Evolutionary conservation across 257 asterid genomes (phyloP).

Genomic region (Nicotiana noctiflora): DNA sequence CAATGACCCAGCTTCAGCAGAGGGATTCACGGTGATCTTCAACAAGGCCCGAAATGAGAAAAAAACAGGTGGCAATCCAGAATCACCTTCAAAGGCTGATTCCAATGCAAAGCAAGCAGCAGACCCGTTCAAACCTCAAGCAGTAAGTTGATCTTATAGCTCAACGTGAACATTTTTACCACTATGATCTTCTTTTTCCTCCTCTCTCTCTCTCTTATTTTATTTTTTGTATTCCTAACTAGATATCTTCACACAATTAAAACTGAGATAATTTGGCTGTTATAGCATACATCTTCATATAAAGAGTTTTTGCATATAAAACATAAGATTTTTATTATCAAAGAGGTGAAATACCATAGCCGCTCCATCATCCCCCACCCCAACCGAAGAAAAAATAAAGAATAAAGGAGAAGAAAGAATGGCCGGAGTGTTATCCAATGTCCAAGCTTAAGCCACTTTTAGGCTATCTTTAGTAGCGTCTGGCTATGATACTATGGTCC

Average conservation of each 20-base stretch:
- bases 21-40: constrained; percentile 91
- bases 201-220: not conserved
- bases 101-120: constrained; percentile 39
- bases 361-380: not conserved
- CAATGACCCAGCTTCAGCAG: constrained; percentile 96
- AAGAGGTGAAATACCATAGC: not conserved
- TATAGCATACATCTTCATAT: not conserved
- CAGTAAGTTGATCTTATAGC: constrained; percentile 43
- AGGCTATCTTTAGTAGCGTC: not conserved
- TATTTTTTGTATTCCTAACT: not conserved
- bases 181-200: not conserved
- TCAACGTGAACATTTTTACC: not conserved
- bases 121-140: constrained; percentile 66
- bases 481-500: not conserved
- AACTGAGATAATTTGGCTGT: not conserved
- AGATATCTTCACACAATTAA: not conserved
- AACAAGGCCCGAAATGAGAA: constrained; percentile 96
- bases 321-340: not conserved
- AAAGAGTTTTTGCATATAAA: not conserved
- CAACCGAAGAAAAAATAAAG: no score
- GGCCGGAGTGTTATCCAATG: not conserved
- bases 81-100: constrained; percentile 63
- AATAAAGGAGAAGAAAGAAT: not conserved
- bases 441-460: not conserved
- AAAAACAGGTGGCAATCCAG: constrained; percentile 90